Conservation (phyloP, 768 basidiomycete genomes). For the Fomitopsis pulvina region DNA sequence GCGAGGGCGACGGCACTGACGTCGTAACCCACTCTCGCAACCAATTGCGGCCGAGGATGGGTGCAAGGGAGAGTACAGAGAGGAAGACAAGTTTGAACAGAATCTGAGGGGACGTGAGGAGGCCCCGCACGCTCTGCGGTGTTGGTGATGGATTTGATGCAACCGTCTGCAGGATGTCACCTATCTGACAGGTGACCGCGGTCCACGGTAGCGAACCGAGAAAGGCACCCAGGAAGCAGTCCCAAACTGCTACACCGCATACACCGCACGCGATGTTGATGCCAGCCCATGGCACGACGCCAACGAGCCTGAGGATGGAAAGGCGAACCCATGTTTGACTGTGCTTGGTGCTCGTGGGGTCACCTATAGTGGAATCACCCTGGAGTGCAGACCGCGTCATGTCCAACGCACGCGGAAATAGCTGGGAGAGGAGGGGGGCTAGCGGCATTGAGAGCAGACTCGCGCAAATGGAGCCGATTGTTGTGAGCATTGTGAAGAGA, state of each 20-base stretch:
- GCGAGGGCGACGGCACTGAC: constrained; percentile 18
- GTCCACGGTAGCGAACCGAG: constrained; percentile 87
- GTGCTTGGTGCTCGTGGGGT: constrained; percentile 24
- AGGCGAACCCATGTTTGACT: constrained; percentile 72
- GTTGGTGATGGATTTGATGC: constrained; percentile 65
- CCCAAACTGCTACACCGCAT: constrained; percentile 67
- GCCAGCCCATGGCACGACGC: constrained; percentile 94
- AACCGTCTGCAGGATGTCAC: constrained; percentile 81
- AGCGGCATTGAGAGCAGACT: constrained; percentile 78
- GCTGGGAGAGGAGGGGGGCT: constrained; percentile 71
- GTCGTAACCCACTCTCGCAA: constrained; percentile 50
- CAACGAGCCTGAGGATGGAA: constrained; percentile 82
- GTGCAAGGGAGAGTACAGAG: constrained; percentile 79
- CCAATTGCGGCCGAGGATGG: constrained; percentile 70
- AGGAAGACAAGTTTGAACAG: constrained; percentile 79
- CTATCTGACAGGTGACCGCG: constrained; percentile 86
- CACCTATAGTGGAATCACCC: constrained; percentile 43
- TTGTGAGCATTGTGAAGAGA: constrained; percentile 79
- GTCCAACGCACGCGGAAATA: constrained; percentile 81
- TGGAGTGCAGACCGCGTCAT: constrained; percentile 80
- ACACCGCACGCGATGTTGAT: constrained; percentile 97
- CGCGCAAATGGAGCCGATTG: constrained; percentile 77
- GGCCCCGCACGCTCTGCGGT: constrained; percentile 73
- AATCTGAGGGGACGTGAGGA: constrained; percentile 80
- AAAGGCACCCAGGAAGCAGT: constrained; percentile 77